Evolutionary conservation across 768 basidiomycete genomes (phyloP).

Genomic region (Mycena maculata): DNA sequence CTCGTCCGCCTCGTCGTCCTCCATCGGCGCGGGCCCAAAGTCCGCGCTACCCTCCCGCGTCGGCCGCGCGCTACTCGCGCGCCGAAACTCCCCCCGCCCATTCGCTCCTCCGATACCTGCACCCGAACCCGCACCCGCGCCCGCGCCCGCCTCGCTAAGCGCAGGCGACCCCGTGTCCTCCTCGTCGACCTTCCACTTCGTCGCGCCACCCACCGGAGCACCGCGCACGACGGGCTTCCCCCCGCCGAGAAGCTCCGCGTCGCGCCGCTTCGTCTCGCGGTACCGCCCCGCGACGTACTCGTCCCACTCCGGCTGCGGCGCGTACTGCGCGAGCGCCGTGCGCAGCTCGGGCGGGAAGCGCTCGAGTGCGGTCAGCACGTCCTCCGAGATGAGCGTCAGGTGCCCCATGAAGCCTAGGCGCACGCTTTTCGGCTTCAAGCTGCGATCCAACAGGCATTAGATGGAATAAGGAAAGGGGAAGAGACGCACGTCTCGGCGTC

Average conservation of each 20-base stretch:
- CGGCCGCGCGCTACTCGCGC: conserved; percentile 56
- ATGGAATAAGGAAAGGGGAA: conserved; percentile 3
- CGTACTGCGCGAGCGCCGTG: conserved; percentile 69
- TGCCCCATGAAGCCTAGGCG: conserved; percentile 98
- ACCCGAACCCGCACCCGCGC: conserved; percentile 8
- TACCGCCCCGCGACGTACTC: conserved; percentile 89
- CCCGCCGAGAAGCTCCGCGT: conserved; percentile 85
- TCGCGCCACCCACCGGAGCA: conserved; percentile 45
- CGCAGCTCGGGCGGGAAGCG: conserved; percentile 87
- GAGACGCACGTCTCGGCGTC: conserved; percentile 74
- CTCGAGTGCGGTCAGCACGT: conserved; percentile 89
- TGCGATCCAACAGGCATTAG: conserved; percentile 39
- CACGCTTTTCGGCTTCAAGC: conserved; percentile 78
- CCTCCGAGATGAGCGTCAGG: conserved; percentile 93
- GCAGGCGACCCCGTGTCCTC: conserved; percentile 50
- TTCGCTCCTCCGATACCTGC: conserved; percentile 35
- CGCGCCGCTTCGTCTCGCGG: conserved; percentile 86
- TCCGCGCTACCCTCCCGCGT: conserved; percentile 68
- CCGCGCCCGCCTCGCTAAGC: conserved; percentile 12
- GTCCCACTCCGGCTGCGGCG: conserved; percentile 87
- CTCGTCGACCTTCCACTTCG: conserved; percentile 81
- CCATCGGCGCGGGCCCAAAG: conserved; percentile 67
- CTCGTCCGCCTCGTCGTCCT: conserved; percentile 59
- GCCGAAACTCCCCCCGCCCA: conserved; percentile 68
- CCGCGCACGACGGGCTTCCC: conserved; percentile 74